phyloP scores from a whole-genome alignment of 345 rosid species.

The Gossypium mustelinum region DNA sequence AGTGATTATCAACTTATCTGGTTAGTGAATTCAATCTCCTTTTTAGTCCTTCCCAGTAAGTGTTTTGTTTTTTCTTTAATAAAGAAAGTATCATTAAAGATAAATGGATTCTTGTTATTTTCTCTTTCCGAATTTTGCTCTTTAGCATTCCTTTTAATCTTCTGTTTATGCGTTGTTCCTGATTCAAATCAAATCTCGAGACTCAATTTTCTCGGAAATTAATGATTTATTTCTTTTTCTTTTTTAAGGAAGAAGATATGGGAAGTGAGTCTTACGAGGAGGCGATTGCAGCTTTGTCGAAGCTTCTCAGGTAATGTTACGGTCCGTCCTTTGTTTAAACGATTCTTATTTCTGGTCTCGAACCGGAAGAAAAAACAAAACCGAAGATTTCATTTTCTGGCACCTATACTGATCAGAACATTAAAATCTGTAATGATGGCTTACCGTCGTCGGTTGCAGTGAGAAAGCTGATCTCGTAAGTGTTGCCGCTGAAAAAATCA shows the following conservation, averaged over 20 bases:
- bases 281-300: conserved; percentile 70
- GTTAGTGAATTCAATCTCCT: neutral
- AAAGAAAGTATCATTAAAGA: neutral
- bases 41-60: neutral
- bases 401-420: neutral
- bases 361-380: neutral
- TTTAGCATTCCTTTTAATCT: neutral
- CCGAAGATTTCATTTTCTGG: neutral
- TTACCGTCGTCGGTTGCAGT: conserved; percentile 33
- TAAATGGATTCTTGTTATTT: neutral
- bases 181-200: conserved; percentile 4
- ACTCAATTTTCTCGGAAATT: neutral
- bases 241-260: conserved; percentile 45
- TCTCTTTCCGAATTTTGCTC: neutral
- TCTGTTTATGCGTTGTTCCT: neutral
- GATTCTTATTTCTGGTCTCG: neutral
- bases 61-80: neutral
- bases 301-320: conserved; percentile 66
- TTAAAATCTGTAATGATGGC: neutral
- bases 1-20: neutral
- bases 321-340: neutral
- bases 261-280: conserved; percentile 56
- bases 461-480: conserved; percentile 55
- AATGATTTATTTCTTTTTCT: no score
- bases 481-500: conserved; percentile 79